A percentile compares a stretch with the other conserved stretches of the same genome.
phyloP scores from a whole-genome alignment of 768 basidiomycete genomes.

The Leucocoprinus sp. region DNA sequence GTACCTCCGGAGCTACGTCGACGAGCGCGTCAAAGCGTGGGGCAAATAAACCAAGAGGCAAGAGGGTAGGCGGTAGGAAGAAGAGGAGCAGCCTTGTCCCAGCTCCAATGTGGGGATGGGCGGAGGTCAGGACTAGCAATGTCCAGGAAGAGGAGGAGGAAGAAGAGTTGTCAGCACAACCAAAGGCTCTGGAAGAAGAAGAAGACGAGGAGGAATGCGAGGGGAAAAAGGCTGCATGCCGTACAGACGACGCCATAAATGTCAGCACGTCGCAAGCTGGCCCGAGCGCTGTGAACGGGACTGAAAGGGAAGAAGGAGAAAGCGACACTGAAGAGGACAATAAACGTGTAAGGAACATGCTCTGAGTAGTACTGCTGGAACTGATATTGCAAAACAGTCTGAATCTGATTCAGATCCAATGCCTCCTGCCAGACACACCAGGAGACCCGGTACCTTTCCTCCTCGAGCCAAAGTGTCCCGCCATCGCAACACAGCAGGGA shows the following conservation, averaged over 20 bases:
- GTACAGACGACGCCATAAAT: slow-evolving; percentile 15
- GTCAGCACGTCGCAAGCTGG: slow-evolving; percentile 5
- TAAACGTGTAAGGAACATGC: slow-evolving; percentile 6
- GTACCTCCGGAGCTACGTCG: slow-evolving; percentile 4
- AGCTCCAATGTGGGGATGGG: slow-evolving; percentile 85
- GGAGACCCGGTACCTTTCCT: slow-evolving; percentile 1
- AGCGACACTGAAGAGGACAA: slow-evolving; percentile 12
- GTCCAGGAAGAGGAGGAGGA: slow-evolving; percentile 35
- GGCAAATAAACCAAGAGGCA: slow-evolving; percentile 16
- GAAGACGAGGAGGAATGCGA: slow-evolving; percentile 29
- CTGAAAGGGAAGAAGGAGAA: slow-evolving; percentile 13
- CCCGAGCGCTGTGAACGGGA: slow-evolving; percentile 6
- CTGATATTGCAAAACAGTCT: slow-evolving; percentile 16
- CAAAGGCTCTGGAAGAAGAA: slow-evolving; percentile 56
- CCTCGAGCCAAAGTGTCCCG: no score
- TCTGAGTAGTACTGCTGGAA: slow-evolving; percentile 12
- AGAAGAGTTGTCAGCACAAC: slow-evolving; percentile 51
- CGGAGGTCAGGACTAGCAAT: slow-evolving; percentile 34
- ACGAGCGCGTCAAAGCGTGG: slow-evolving; percentile 15
- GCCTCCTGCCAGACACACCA: slow-evolving; percentile 12
- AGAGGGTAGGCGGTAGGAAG: slow-evolving; percentile 28
- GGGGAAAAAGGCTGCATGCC: slow-evolving; percentile 1
- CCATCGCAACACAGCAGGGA: no score
- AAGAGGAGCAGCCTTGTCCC: slow-evolving; percentile 67
- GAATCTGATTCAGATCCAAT: slow-evolving; percentile 14